Base-by-base conservation (phyloP, 2,329 filamentous ascomycete species). In the Pezicula carpinea region DNA sequence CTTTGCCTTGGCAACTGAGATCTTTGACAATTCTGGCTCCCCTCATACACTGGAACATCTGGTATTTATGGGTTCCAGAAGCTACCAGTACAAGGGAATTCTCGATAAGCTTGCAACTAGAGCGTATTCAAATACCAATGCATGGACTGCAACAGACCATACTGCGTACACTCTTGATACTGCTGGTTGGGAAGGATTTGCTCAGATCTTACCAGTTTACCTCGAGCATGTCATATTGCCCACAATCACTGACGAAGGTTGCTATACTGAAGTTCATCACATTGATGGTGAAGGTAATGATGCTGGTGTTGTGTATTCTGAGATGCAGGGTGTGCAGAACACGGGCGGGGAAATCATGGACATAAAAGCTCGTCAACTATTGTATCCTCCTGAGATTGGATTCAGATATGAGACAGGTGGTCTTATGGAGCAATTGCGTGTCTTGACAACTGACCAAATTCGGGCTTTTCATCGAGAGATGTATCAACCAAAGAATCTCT, bases 381-480 rank as follows among this genome's bases (percentile, higher is more conserved):
- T 96, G 31, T 99, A 97, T 59, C 91, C 91, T 0, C 82, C 93
- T 64, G 86, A 88, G 39, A 82, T 95, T 46, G 93, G 93, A 3
- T 99, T 96, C 64, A 84, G 92, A 49, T 97, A 96, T 58, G 93
- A 99, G 69, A 99, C 93, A n/a, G 93, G 93, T 11, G 93, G 93
- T 13, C 89, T 96, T 85, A 95, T 95, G 72, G 89, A 96, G 59
- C 86, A 90, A 29, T 75, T 99, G 42, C 83, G 93, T 35, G 82
- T 90, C 3, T 72, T 99, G 39, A 93, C 89, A 0, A 83, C 90
- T 2, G 87, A 96, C 44, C 83, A 90, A 33, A 99, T 99, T 55
- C 84, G 93, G n/a, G 82, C 85, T 49, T 99, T 97, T 60, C 93
- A 99, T 66, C 83, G 83, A 52, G 87, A 91, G 54, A 97, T 99